Conservation (phyloP, 495 filamentous ascomycete species). For the Tuber brumale region DNA sequence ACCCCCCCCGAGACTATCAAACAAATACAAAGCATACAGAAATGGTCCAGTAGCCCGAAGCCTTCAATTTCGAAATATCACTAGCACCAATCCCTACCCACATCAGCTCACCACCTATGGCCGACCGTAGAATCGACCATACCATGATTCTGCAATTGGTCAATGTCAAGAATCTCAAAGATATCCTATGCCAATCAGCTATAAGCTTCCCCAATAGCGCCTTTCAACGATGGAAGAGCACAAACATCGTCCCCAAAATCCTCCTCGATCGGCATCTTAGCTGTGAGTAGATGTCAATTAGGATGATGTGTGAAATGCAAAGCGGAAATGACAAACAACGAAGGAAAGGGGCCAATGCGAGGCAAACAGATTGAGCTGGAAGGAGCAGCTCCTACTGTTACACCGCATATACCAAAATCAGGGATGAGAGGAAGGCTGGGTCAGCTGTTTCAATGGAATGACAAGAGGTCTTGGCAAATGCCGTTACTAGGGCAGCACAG, state of each 20-base stretch:
- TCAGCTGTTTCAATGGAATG: constrained; percentile 2
- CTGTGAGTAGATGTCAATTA: background rate
- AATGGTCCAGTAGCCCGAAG: constrained; percentile 64
- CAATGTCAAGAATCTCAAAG: constrained; percentile 62
- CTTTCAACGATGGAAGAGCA: background rate
- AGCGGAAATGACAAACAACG: background rate
- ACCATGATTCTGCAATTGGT: constrained; percentile 68
- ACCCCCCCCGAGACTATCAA: background rate
- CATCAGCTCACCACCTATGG: constrained; percentile 19
- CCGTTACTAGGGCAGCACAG: background rate
- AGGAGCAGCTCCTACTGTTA: background rate
- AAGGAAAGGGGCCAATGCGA: background rate
- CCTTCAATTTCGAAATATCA: constrained; percentile 69
- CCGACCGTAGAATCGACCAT: constrained; percentile 7
- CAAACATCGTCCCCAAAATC: constrained; percentile 35
- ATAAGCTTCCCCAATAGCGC: background rate
- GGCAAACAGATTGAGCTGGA: background rate
- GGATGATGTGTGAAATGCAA: background rate
- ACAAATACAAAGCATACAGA: constrained; percentile 48
- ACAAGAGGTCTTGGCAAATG: constrained; percentile 10
- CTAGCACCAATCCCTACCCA: constrained; percentile 60
- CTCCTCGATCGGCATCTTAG: constrained; percentile 28
- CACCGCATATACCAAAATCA: background rate
- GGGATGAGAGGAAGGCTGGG: background rate
- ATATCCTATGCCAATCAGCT: constrained; percentile 25